phyloP scores from a whole-genome alignment of 2,329 filamentous ascomycete genomes.

The Zymoseptoria crescenta region DNA sequence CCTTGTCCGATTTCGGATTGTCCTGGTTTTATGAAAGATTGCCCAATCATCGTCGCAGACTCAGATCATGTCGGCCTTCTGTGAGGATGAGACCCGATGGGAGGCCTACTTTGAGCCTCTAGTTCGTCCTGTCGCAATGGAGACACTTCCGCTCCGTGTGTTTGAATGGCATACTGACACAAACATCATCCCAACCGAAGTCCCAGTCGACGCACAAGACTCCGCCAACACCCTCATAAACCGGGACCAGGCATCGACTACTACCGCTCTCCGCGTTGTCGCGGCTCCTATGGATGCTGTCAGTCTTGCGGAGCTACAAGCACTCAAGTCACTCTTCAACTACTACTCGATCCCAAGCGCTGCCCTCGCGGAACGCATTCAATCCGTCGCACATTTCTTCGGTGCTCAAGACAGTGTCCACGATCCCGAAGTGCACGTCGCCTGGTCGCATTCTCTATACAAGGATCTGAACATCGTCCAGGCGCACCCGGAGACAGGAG shows the following conservation, averaged over 20 bases:
- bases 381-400: constrained; percentile 1
- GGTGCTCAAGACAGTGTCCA: background rate
- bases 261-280: constrained; percentile 1
- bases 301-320: constrained; percentile 1
- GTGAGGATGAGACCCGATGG: constrained; percentile 5
- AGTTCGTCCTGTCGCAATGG: background rate
- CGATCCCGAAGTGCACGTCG: background rate
- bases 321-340: background rate
- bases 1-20: background rate
- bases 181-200: background rate
- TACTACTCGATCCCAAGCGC: constrained; percentile 1
- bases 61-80: constrained; percentile 5
- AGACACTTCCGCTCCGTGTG: background rate
- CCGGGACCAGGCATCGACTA: background rate
- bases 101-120: constrained; percentile 3
- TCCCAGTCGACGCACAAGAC: background rate
- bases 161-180: constrained; percentile 2
- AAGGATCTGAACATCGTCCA: constrained; percentile 1
- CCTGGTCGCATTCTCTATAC: constrained; percentile 5
- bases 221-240: background rate
- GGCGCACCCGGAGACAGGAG: background rate
- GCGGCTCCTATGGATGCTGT: background rate
- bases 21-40: too few species aligned
- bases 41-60: background rate
- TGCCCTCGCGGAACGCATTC: constrained; percentile 1